Base-by-base conservation (phyloP, 225 moss, liverwort and hornwort genomes). In the Bryum argenteum region DNA sequence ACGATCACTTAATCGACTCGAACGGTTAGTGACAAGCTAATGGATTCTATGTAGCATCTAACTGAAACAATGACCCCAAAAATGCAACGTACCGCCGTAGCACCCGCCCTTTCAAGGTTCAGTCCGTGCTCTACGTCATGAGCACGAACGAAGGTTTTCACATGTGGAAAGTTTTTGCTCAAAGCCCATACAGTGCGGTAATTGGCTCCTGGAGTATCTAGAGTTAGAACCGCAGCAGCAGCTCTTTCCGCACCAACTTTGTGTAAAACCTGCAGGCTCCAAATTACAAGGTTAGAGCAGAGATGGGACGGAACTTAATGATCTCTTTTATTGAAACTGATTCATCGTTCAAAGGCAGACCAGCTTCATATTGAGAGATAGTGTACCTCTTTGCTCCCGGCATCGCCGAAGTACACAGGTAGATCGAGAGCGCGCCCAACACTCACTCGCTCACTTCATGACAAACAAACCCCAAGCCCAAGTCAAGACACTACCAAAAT, bases 161-260 rank as follows among this genome's bases (percentile, higher is more conserved):
- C 79, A 19, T 87, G 81, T 18, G 94, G 94, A 54, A 90, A 94
- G 67, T 92, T 85, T 67, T 94, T 94, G 84, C 85, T 92, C 38
- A 94, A 82, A 39, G 91, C 91, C 91, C 91, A 94, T 41, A 94
- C 94, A 60, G 91, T 94, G 39, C 94, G 85, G 60, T 94, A 94
- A 75, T 92, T 94, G 65, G 94, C 94, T 77, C 94, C 94, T 75
- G 94, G 94, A 54, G 94, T 94, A 75, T 94, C 94, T 73, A 94
- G 50, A 15, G 94, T 89, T n/a, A 94, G 86, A n/a, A 94, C 94
- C 70, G 94, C 94, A 56, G 94, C 94, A 62, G 94, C 88, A 64
- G 94, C 94, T 82, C 94, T 89, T 73, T 89, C 70, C 5, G 91
- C 94, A 67, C 94, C 94, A 47, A 94, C 76, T 81, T 94, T 94